phyloP scores from a whole-genome alignment of 2,329 filamentous ascomycete species.

The Paecilomyces formosus region DNA sequence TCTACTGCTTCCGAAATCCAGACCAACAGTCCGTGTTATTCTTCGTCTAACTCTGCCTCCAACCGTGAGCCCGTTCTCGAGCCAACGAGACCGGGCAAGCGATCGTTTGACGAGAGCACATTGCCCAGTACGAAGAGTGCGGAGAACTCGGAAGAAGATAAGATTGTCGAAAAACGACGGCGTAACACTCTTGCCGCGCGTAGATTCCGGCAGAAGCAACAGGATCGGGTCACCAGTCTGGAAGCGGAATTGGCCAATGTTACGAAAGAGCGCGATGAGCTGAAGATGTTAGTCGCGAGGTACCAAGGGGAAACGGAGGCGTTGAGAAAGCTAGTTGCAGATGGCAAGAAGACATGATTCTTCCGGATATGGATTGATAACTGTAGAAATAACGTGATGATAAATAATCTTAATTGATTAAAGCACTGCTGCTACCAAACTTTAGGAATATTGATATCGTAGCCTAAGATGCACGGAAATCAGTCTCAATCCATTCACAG shows the following conservation, averaged over 20 bases:
- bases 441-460: too few relatives aligned
- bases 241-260: slow-evolving; percentile 53
- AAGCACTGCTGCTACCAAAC: too few relatives aligned
- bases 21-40: neutral
- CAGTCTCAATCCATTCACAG: neutral
- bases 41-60: neutral
- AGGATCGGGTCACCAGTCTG: slow-evolving; percentile 58
- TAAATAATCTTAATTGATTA: neutral
- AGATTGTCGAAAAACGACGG: slow-evolving; percentile 46
- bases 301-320: slow-evolving; percentile 59
- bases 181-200: slow-evolving; percentile 65
- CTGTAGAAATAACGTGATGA: neutral
- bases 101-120: neutral
- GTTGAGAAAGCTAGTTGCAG: slow-evolving; percentile 42
- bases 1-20: neutral
- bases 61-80: neutral
- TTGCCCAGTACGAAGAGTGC: neutral
- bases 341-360: neutral
- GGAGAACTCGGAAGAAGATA: neutral
- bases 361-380: neutral
- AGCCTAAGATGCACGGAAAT: neutral
- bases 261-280: slow-evolving; percentile 55
- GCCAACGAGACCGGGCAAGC: neutral
- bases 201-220: slow-evolving; percentile 63
- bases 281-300: slow-evolving; percentile 55